These are phyloP conservation scores for Entomortierella chlamydospora DNA, from an alignment of 192 early-diverging fungal species.

Conservation along the genomic window DNA sequence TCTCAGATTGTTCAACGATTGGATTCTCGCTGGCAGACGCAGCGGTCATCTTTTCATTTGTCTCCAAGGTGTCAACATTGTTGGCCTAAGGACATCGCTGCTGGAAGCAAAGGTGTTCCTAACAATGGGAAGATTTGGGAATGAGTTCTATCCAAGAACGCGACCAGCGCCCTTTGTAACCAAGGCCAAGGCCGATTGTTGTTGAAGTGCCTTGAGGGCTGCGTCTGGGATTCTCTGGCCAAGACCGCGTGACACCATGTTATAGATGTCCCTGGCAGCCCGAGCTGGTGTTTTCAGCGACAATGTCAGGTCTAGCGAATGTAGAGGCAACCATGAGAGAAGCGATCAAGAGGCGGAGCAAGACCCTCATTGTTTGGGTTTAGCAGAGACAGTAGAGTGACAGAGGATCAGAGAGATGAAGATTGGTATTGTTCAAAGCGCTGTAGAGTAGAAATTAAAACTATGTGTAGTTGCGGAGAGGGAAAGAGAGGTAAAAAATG, in stretches of 20 bases:
- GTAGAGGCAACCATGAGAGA: neutral
- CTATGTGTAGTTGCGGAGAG: no score
- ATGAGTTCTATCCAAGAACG: neutral
- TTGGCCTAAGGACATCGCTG: slow-evolving; percentile 19
- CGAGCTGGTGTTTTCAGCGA: neutral
- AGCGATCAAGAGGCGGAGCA: neutral
- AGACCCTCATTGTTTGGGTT: neutral
- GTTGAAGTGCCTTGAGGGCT: neutral
- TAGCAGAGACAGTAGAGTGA: no score
- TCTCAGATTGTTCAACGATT: no score
- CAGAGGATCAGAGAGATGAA: no score
- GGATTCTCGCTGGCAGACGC: no score
- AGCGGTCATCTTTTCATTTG: no score
- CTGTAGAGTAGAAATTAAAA: no score
- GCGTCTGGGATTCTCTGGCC: neutral
- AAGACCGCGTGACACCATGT: neutral
- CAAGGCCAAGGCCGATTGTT: slow-evolving; percentile 8
- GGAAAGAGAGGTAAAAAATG: no score
- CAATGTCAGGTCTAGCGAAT: no score
- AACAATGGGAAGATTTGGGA: slow-evolving; percentile 12
- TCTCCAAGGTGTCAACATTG: slow-evolving; percentile 17
- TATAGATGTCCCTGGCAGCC: slow-evolving; percentile 15
- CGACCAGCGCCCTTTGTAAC: slow-evolving; percentile 26
- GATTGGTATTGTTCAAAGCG: no score
- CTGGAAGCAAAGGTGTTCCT: slow-evolving; percentile 34